Evolutionary conservation across 2,329 filamentous ascomycete genomes (phyloP), one percentile per base, ranked within the genome.

Genomic region (Fusarium caatingaense): DNA sequence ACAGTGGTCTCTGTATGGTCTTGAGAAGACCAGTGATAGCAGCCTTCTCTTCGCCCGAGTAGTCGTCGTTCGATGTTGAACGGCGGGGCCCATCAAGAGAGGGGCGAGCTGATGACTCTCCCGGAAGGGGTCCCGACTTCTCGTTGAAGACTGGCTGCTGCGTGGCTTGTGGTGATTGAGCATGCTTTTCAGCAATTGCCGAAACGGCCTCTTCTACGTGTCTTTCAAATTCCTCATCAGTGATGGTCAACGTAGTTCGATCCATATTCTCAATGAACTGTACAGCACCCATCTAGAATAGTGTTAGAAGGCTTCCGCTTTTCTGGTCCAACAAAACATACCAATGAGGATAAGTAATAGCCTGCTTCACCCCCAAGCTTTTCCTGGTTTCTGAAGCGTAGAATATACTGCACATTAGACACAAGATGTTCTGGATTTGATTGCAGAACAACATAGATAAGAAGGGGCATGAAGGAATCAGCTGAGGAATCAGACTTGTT

Each of bases 201-300:
- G 93, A 97, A 5, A 99, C 97, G 10, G 96, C 94, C 6, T 92
- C 92, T 82, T 99, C 96, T n/a, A 99, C 97, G 72, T 97, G 94
- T 76, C 88, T 89, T 78, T 99, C 96, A 76, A 99, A 99, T 40
- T 98, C 96, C 60, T 96, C 93, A 76, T 99, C 94, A 3, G 91
- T 91, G 54, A 99, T 96, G 2, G 96, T 98, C 10, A 99, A 83
- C 27, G 92, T 95, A 3, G 96, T 98, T 46, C 94, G 91, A 80
- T 99, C 96, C 80, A 99, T 90, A 64, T 93, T 97, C 82, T 99
- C 96, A 73, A 99, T 93, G 79, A 99, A 99, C 75, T 97, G 94
- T 51, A 99, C 91, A 41, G 94, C 96, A 56, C 96, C 96, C 91
- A 95, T 93, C 87, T 92, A 64, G 10, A 15, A 15, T 12, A 6